Conservation (phyloP, 495 filamentous ascomycete species). For the Penicillium longicatenatum region DNA sequence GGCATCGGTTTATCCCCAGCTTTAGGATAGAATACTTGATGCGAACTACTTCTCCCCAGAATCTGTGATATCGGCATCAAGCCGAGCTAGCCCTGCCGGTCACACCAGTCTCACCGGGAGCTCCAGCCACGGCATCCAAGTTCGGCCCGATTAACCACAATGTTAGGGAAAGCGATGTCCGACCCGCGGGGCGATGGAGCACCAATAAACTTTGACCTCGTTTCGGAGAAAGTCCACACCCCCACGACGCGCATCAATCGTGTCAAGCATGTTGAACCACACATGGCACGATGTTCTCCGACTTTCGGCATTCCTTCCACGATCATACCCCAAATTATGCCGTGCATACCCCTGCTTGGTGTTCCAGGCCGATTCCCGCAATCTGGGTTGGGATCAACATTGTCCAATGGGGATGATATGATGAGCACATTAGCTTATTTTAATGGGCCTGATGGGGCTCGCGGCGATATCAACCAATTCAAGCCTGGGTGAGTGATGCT, state of each 20-base stretch:
- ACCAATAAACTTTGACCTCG: neutral
- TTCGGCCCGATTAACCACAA: neutral
- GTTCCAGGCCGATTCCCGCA: neutral
- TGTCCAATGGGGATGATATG: neutral
- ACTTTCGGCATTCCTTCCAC: slow-evolving; percentile 1
- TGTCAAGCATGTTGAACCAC: neutral
- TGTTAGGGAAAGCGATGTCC: neutral
- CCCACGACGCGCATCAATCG: neutral
- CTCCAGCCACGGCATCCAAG: neutral
- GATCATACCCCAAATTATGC: slow-evolving; percentile 1
- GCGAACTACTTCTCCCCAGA: neutral
- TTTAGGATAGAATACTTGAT: neutral
- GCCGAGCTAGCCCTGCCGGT: neutral
- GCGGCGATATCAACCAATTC: neutral
- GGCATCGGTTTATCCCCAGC: neutral
- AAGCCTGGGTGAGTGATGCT: neutral
- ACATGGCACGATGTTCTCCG: neutral
- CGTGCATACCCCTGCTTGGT: neutral
- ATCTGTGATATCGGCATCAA: neutral
- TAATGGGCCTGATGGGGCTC: neutral
- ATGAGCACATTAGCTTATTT: neutral
- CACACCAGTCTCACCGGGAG: neutral
- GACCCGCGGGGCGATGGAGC: neutral
- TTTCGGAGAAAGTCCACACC: neutral
- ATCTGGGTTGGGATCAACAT: neutral